Evolutionary conservation across 805 yeast genomes (phyloP).

Genomic region (Teunomyces atbi): DNA sequence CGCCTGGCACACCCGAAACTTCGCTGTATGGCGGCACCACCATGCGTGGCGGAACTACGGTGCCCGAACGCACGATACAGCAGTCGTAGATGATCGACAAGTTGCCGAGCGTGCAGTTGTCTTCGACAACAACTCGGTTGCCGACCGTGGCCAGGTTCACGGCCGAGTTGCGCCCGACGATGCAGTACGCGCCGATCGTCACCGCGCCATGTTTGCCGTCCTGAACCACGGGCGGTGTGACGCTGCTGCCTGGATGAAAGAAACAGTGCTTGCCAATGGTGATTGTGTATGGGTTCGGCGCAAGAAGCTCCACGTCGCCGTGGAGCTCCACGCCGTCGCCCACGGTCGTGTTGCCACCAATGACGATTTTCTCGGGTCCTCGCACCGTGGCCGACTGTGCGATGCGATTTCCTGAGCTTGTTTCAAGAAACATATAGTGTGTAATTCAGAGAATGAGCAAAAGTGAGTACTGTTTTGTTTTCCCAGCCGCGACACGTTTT

Average conservation of each 20-base stretch:
- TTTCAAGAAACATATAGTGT: slow-evolving; percentile 43
- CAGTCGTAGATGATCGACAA: slow-evolving; percentile 49
- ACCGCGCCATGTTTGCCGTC: slow-evolving; percentile 22
- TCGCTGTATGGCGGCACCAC: slow-evolving; percentile 54
- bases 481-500: neutral
- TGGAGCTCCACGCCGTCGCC: slow-evolving; percentile 30
- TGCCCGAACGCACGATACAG: slow-evolving; percentile 43
- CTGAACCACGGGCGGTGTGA: slow-evolving; percentile 28
- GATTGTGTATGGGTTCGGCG: slow-evolving; percentile 24
- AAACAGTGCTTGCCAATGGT: slow-evolving; percentile 48
- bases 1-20: slow-evolving; percentile 42
- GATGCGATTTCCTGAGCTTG: slow-evolving; percentile 51
- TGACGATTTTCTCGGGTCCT: slow-evolving; percentile 43
- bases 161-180: slow-evolving; percentile 34
- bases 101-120: slow-evolving; percentile 34
- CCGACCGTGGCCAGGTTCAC: slow-evolving; percentile 45
- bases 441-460: no score
- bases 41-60: slow-evolving; percentile 39
- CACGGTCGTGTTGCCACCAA: slow-evolving; percentile 49
- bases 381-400: slow-evolving; percentile 42
- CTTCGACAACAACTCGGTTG: slow-evolving; percentile 48
- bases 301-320: slow-evolving; percentile 27
- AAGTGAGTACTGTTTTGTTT: no score
- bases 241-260: slow-evolving; percentile 25
- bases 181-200: slow-evolving; percentile 47